Evolutionary conservation across 768 basidiomycete species (phyloP).

Genomic region (Calvatia gigantea): DNA sequence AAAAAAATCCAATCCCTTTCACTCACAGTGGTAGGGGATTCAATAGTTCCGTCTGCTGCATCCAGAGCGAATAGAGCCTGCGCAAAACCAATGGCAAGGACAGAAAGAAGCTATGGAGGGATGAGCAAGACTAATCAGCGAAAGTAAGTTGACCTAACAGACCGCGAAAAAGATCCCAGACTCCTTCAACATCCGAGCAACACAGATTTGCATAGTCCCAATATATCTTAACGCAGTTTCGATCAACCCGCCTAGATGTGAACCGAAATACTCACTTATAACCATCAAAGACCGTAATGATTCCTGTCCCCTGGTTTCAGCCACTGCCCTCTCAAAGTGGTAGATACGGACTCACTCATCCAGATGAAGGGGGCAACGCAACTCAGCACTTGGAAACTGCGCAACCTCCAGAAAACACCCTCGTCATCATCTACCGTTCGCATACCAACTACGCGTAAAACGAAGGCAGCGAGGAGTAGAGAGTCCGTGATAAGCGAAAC

Average conservation of each 20-base stretch:
- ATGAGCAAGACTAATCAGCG: background rate
- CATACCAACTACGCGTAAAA: constrained; percentile 63
- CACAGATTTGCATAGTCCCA: constrained; percentile 92
- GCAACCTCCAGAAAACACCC: constrained; percentile 38
- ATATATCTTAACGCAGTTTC: constrained; percentile 55
- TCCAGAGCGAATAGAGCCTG: constrained; percentile 90
- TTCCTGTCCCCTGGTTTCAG: constrained; percentile 38
- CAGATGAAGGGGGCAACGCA: constrained; percentile 88
- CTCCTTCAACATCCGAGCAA: constrained; percentile 90
- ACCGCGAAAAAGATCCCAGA: constrained; percentile 92
- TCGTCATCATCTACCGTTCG: constrained; percentile 31
- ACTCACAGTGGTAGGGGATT: constrained; percentile 46
- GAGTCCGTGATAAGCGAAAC: constrained; percentile 71
- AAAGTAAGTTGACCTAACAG: constrained; percentile 17
- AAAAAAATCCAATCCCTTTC: background rate
- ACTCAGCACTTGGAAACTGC: constrained; percentile 86
- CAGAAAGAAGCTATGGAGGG: constrained; percentile 60
- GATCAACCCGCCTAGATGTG: background rate
- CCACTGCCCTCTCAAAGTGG: background rate
- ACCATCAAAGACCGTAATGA: constrained; percentile 79
- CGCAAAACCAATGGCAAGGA: constrained; percentile 80
- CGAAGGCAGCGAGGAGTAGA: constrained; percentile 71
- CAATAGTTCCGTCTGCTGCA: constrained; percentile 78
- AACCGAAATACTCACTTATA: constrained; percentile 54
- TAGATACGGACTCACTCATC: constrained; percentile 64